phyloP scores from a whole-genome alignment of 2,329 filamentous ascomycete species.

The Hysterium pulicare region DNA sequence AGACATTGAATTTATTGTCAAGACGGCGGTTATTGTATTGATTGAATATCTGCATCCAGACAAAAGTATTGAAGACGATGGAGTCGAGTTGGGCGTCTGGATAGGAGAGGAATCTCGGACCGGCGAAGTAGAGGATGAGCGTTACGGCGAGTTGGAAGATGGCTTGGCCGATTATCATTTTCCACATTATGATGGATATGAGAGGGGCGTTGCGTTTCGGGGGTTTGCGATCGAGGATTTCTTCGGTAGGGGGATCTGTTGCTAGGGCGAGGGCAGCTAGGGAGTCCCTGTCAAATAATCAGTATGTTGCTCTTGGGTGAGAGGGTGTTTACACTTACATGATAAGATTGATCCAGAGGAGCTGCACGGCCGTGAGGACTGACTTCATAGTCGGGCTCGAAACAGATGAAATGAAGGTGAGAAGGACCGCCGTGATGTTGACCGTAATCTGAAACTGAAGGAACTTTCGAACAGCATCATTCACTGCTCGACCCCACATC shows the following conservation, averaged over 20 bases:
- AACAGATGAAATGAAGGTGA: conserved; percentile 64
- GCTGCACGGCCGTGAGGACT: conserved; percentile 63
- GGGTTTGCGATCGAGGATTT: conserved; percentile 88
- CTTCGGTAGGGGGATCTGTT: conserved; percentile 92
- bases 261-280: conserved; percentile 90
- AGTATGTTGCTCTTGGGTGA: neutral
- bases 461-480: conserved; percentile 34
- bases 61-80: conserved; percentile 66
- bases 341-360: conserved; percentile 68
- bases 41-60: conserved; percentile 70
- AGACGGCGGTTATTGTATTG: conserved; percentile 62
- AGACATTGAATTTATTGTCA: conserved; percentile 60
- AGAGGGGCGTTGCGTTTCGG: conserved; percentile 85
- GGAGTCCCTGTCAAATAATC: conserved; percentile 56
- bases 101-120: conserved; percentile 53
- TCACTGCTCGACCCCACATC: conserved; percentile 60
- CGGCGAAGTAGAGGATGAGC: conserved; percentile 59
- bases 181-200: conserved; percentile 60
- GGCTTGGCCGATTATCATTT: conserved; percentile 61
- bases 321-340: conserved; percentile 44
- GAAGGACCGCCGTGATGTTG: conserved; percentile 64
- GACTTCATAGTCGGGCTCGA: conserved; percentile 54
- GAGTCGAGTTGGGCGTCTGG: conserved; percentile 49
- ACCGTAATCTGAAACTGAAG: conserved; percentile 63
- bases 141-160: conserved; percentile 57